Evolutionary conservation across 2,329 filamentous ascomycete species (phyloP).

Genomic region (Xylariaceae sp.): DNA sequence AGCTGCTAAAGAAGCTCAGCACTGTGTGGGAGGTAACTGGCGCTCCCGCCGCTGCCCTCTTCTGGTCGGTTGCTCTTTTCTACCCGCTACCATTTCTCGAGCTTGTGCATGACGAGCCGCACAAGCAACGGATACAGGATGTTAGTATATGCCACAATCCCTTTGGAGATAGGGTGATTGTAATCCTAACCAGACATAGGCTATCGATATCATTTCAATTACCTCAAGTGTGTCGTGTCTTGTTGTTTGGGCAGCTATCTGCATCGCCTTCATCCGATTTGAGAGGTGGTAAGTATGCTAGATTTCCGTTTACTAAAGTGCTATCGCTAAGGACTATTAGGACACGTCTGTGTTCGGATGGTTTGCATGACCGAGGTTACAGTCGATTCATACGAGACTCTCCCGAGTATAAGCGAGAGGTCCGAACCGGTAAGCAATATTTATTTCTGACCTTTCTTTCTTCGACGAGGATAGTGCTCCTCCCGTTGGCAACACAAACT

Average conservation of each 20-base stretch:
- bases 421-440: background rate
- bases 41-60: slow-evolving; percentile 12
- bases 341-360: slow-evolving; percentile 4
- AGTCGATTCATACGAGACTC: slow-evolving; percentile 8
- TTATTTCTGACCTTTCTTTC: background rate
- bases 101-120: background rate
- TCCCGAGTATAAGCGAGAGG: slow-evolving; percentile 7
- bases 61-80: slow-evolving; percentile 1
- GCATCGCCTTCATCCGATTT: slow-evolving; percentile 12
- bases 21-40: slow-evolving; percentile 7
- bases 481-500: too few species aligned
- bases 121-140: background rate
- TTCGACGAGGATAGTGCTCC: too few species aligned
- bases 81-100: slow-evolving; percentile 12
- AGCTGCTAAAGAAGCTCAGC: slow-evolving; percentile 9
- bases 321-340: background rate
- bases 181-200: background rate
- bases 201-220: slow-evolving; percentile 12
- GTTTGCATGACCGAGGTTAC: background rate
- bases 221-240: slow-evolving; percentile 14
- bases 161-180: background rate
- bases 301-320: background rate
- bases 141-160: background rate
- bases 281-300: slow-evolving; percentile 13
- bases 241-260: slow-evolving; percentile 13